Evolutionary conservation across 75 land plant species (phyloP).

Genomic region (Sequoiadendron giganteum): DNA sequence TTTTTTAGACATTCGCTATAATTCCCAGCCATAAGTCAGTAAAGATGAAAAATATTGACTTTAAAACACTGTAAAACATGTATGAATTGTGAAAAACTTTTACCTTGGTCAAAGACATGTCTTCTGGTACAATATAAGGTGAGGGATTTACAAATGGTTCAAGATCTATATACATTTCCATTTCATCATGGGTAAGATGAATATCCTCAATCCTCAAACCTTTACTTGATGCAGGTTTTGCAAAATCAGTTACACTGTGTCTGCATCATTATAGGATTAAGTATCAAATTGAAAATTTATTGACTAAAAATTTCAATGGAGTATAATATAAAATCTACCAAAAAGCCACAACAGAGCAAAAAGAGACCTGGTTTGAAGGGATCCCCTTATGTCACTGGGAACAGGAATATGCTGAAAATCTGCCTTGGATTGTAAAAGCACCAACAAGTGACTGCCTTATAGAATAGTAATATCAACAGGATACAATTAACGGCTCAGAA

Average conservation of each 20-base stretch:
- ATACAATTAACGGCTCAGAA: neutral
- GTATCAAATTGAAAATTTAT: neutral
- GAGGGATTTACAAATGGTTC: constrained; percentile 94
- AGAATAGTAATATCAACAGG: neutral
- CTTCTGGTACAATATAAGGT: constrained; percentile 96
- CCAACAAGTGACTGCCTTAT: constrained; percentile 83
- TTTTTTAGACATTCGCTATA: neutral
- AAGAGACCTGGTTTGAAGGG: constrained; percentile 19
- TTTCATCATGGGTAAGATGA: constrained; percentile 70
- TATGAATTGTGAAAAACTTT: neutral
- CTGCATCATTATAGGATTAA: constrained; percentile 30
- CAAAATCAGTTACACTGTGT: constrained; percentile 87
- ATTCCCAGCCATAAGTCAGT: neutral
- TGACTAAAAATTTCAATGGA: neutral
- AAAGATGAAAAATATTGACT: neutral
- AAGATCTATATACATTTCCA: constrained; percentile 97
- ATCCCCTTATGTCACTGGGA: constrained; percentile 51
- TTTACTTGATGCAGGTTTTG: constrained; percentile 93
- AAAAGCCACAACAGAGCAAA: neutral
- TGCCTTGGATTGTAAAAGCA: constrained; percentile 83
- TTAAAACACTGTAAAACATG: neutral
- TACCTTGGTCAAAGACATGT: constrained; percentile 98
- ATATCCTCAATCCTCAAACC: constrained; percentile 79
- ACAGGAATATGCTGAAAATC: constrained; percentile 93
- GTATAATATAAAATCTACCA: neutral